phyloP scores from a whole-genome alignment of 352 stramenopile species.

The Globisporangium radiosum region DNA sequence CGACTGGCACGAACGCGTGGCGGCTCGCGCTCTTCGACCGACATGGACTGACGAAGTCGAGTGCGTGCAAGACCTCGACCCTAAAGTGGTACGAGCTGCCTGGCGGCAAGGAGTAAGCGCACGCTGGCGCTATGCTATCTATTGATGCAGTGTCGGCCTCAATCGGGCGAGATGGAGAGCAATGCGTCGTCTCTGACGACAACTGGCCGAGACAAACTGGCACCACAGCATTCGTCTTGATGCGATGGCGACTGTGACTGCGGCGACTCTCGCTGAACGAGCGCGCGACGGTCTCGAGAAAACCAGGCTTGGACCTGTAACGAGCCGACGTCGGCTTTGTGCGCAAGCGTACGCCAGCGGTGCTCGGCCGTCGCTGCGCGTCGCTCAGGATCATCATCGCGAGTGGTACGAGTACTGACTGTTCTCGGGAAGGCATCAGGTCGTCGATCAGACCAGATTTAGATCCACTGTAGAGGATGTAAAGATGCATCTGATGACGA shows the following conservation, averaged over 20 bases:
- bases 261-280: neutral
- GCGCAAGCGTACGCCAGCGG: too few species aligned
- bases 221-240: neutral
- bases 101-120: neutral
- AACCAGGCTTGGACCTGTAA: neutral
- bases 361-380: too few species aligned
- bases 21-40: neutral
- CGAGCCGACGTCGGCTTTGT: neutral
- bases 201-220: neutral
- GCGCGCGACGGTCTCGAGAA: neutral
- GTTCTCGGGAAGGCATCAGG: too few species aligned
- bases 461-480: too few species aligned
- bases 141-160: neutral
- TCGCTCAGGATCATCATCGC: too few species aligned
- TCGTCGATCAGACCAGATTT: too few species aligned
- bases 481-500: too few species aligned
- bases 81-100: neutral
- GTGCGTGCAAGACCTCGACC: constrained; percentile 9
- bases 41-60: constrained; percentile 11
- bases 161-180: neutral
- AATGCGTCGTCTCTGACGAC: neutral
- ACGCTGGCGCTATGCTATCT: neutral
- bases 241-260: neutral
- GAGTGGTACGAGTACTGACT: too few species aligned
- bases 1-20: constrained; percentile 9